Base-by-base conservation (phyloP, 192 early-diverging fungal species). In the Radiomyces spectabilis region DNA sequence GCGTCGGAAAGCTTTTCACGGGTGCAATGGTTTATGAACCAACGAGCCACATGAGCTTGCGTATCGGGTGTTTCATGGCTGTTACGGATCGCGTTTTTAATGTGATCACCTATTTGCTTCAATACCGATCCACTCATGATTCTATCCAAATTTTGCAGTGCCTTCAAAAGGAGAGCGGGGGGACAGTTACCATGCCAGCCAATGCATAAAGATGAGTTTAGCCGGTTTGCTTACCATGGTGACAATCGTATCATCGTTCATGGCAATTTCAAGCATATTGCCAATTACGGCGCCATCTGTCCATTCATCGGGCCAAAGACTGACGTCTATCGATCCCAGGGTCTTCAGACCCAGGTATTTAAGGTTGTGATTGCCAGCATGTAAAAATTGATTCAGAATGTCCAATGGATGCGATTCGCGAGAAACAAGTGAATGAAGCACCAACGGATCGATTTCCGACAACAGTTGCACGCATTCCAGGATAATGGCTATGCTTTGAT, bases 271-370 rank as follows among this genome's bases (percentile, higher is more conserved):
- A 19, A 42, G 1, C 15, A 26, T 61, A 53, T 61, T 51, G 50
- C 16, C 30, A 13, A 33, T 43, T 12, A 61, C 5, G 0, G 57
- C 53, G 32, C 57, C 56, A 33, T 51, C 42, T 19, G 43, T 24
- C 64, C 57, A 66, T 10, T 43, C 47, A 1, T 50, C 19, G 7
- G 48, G 46, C 64, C 64, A 66, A 18, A 60, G 24, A 3, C 32
- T 42, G 3, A 53, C 44, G 15, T 55, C 45, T 5, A 66, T 30
- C 25, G 41, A 48, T 3, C 35, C 31, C 15, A 80, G 57, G 15
- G 65, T 61, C 0, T 54, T 53, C 25, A 80, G 50, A 6, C 78
- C 78, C 2, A 80, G 42, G 34, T 77, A 80, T 26, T 75, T 75
- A 22, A 76, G 52, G 27, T 72, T 80, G 25, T 68, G 72, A 52